phyloP scores from a whole-genome alignment of 139 green algal species.

The Ulvella scutata region DNA sequence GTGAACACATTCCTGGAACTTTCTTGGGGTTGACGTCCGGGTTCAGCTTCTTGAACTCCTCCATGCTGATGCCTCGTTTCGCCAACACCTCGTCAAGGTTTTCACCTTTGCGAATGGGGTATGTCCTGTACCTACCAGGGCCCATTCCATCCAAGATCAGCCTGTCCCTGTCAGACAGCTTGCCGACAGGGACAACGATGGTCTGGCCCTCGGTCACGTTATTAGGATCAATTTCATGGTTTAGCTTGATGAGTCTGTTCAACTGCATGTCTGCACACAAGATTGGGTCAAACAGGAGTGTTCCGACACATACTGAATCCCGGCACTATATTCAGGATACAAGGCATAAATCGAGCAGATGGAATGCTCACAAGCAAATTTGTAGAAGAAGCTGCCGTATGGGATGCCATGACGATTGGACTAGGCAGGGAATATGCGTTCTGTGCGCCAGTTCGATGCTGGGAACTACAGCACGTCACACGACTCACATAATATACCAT shows the following conservation, averaged over 20 bases:
- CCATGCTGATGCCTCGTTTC: constrained; percentile 47
- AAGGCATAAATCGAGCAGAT: not conserved
- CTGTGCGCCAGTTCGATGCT: not conserved
- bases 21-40: constrained; percentile 43
- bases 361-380: not conserved
- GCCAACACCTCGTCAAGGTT: constrained; percentile 47
- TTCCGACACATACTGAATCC: no score
- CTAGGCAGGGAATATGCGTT: not conserved
- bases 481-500: not conserved
- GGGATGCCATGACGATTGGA: not conserved
- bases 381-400: not conserved
- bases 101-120: constrained; percentile 65
- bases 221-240: constrained; percentile 24
- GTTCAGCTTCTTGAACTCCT: constrained; percentile 60
- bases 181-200: constrained; percentile 61
- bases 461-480: no score
- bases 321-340: no score
- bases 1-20: constrained; percentile 24
- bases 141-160: constrained; percentile 72
- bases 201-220: constrained; percentile 44
- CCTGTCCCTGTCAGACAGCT: constrained; percentile 57
- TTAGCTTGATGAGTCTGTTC: constrained; percentile 38
- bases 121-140: constrained; percentile 37
- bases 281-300: no score
- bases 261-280: constrained; percentile 35